phyloP scores from a whole-genome alignment of 2,329 filamentous ascomycete genomes.

The Sarocladium kiliense region DNA sequence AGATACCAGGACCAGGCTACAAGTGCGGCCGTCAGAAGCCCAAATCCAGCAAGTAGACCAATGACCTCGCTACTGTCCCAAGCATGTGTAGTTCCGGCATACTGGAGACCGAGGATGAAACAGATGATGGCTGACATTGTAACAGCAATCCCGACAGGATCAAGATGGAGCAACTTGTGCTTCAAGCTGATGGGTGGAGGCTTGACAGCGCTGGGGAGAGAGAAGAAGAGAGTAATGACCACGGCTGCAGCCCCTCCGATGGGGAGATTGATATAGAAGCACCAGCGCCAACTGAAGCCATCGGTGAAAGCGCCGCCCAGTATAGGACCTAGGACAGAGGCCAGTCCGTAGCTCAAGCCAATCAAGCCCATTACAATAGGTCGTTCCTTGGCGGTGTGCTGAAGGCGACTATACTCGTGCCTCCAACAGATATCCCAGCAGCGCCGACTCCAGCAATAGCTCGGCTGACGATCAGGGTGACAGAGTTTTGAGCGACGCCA shows the following conservation, averaged over 20 bases:
- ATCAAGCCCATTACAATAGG: conserved; percentile 28
- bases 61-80: conserved; percentile 32
- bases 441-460: conserved; percentile 8
- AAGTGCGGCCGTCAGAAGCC: conserved; percentile 22
- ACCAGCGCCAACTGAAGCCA: conserved; percentile 10
- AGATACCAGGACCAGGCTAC: conserved; percentile 27
- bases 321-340: conserved; percentile 43
- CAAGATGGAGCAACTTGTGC: conserved; percentile 36
- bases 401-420: conserved; percentile 3
- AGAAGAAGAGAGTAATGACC: conserved; percentile 25
- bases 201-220: conserved; percentile 24
- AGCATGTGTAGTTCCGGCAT: conserved; percentile 29
- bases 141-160: conserved; percentile 30
- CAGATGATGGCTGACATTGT: conserved; percentile 31
- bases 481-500: conserved; percentile 11
- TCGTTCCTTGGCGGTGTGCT: not conserved
- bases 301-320: conserved; percentile 43
- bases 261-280: conserved; percentile 22
- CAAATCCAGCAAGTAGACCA: conserved; percentile 29
- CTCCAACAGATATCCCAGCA: conserved; percentile 3
- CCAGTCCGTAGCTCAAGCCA: conserved; percentile 32
- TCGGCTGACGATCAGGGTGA: conserved; percentile 12
- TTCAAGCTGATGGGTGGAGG: conserved; percentile 21
- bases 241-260: conserved; percentile 14
- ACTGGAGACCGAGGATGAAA: conserved; percentile 35